phyloP scores from a whole-genome alignment of 352 stramenopile species.

The Phytophthora multivora region DNA sequence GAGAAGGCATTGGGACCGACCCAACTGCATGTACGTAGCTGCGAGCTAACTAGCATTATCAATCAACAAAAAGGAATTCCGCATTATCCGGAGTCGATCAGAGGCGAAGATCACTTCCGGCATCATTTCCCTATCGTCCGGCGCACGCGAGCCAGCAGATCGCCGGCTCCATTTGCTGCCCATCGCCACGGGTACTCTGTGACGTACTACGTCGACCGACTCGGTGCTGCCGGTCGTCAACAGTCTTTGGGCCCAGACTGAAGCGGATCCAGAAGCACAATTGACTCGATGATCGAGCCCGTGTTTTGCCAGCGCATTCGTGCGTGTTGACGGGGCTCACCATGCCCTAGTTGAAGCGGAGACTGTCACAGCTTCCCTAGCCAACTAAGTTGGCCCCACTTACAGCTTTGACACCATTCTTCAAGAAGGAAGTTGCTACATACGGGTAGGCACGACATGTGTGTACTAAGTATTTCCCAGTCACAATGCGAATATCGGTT shows the following conservation, averaged over 20 bases:
- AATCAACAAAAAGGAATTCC: conserved; percentile 24
- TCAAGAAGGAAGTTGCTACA: no score
- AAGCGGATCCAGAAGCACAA: neutral
- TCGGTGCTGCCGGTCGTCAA: no score
- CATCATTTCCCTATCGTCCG: neutral
- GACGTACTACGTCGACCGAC: no score
- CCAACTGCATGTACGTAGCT: conserved; percentile 42
- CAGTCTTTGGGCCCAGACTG: neutral
- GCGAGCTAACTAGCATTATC: conserved; percentile 31
- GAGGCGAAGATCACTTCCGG: conserved; percentile 21
- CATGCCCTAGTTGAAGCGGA: conserved; percentile 21
- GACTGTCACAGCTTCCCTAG: no score
- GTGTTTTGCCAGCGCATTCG: conserved; percentile 1
- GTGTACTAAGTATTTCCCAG: no score
- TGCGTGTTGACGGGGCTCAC: conserved; percentile 8
- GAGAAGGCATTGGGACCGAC: conserved; percentile 37
- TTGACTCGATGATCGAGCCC: neutral
- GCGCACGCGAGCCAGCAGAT: conserved; percentile 18
- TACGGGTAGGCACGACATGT: no score
- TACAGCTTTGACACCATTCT: no score
- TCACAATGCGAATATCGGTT: no score
- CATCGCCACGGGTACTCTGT: conserved; percentile 8
- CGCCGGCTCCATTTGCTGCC: conserved; percentile 3
- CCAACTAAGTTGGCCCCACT: no score
- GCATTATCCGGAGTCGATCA: conserved; percentile 1